Evolutionary conservation across 139 green algal genomes (phyloP).

Genomic region (Tetradesmus lagerheimii): DNA sequence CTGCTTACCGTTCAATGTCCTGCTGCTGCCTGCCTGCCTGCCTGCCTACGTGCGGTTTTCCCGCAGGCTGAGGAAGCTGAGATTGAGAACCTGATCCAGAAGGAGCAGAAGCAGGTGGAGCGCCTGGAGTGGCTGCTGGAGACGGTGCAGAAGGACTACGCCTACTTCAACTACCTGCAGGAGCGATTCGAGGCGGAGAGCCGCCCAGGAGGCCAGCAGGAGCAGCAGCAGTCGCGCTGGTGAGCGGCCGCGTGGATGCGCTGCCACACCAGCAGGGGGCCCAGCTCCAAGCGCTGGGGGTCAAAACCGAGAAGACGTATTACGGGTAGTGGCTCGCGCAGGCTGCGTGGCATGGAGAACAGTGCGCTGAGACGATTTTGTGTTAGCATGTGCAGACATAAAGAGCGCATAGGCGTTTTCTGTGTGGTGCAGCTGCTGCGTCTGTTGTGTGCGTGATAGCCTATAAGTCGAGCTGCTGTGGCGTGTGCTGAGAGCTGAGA

Average conservation of each 20-base stretch:
- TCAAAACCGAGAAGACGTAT: too few species aligned
- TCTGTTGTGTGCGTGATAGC: neutral
- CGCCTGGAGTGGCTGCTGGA: conserved; percentile 45
- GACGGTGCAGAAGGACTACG: conserved; percentile 41
- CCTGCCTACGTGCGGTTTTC: neutral
- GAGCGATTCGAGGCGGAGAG: conserved; percentile 3
- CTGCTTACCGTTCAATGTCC: neutral
- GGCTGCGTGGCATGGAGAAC: too few species aligned
- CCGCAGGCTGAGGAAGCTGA: conserved; percentile 31
- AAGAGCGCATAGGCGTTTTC: too few species aligned
- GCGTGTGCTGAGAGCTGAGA: neutral
- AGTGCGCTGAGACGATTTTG: too few species aligned
- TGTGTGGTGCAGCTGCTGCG: neutral
- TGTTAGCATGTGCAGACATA: too few species aligned
- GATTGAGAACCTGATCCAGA: conserved; percentile 42
- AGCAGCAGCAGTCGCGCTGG: neutral
- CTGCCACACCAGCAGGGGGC: too few species aligned
- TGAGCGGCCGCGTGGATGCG: neutral
- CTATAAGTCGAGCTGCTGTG: neutral
- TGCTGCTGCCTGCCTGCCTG: neutral
- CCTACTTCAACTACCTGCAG: conserved; percentile 30
- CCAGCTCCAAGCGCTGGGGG: too few species aligned
- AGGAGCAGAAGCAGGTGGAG: conserved; percentile 40
- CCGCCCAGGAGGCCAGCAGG: neutral
- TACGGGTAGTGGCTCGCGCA: too few species aligned